Evolutionary conservation across 2,329 filamentous ascomycete genomes (phyloP).

Genomic region (Trichoderma gracile): DNA sequence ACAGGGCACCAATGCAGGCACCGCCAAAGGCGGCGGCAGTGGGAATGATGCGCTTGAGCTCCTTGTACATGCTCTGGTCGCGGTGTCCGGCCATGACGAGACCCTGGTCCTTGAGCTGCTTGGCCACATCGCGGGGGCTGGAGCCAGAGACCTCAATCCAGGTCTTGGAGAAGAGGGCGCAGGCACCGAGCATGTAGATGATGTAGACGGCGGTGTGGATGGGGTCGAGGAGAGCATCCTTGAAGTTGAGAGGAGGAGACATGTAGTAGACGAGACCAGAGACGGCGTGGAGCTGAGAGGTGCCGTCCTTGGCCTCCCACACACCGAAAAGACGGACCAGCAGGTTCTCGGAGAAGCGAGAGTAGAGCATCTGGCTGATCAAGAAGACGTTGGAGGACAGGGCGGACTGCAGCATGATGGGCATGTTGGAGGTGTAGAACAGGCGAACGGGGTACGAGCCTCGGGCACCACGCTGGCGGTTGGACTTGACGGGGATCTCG

Average conservation of each 20-base stretch:
- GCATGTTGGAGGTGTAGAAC: constrained; percentile 99
- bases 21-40: constrained; percentile 97
- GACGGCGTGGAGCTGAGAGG: constrained; percentile 88
- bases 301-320: constrained; percentile 96
- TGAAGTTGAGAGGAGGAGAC: constrained; percentile 97
- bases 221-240: constrained; percentile 92
- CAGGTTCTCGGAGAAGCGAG: constrained; percentile 97
- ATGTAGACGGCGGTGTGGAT: constrained; percentile 97
- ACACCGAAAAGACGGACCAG: constrained; percentile 96
- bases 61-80: constrained; percentile 99
- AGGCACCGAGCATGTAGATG: constrained; percentile 95
- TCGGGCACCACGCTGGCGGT: constrained; percentile 96
- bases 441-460: constrained; percentile 97
- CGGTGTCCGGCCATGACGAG: constrained; percentile 99
- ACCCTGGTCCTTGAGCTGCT: constrained; percentile 99
- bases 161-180: constrained; percentile 98
- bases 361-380: constrained; percentile 99
- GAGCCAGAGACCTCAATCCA: constrained; percentile 99
- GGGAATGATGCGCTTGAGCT: constrained; percentile 98
- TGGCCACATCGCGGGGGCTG: constrained; percentile 95
- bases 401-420: constrained; percentile 99
- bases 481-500: constrained; percentile 99
- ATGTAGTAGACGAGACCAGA: constrained; percentile 99
- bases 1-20: constrained; percentile 97
- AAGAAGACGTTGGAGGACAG: constrained; percentile 99